phyloP scores from a whole-genome alignment of 352 stramenopile genomes.

The Globisporangium mamillatum region DNA sequence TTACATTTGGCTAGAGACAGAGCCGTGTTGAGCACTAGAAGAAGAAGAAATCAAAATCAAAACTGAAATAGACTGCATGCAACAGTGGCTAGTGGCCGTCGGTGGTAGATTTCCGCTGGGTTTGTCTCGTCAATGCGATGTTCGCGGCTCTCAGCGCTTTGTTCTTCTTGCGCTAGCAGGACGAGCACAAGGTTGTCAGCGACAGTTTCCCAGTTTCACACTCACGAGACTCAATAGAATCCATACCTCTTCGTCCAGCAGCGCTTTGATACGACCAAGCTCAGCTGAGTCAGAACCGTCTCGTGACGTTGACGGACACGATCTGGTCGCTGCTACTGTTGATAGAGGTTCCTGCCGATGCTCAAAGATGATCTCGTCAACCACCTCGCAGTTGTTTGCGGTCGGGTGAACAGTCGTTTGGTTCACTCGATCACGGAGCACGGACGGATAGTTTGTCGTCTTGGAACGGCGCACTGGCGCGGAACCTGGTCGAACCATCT shows the following conservation, averaged over 20 bases:
- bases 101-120: conserved; percentile 20
- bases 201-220: background rate
- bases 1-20: background rate
- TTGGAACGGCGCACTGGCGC: conserved; percentile 64
- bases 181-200: background rate
- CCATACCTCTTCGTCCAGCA: conserved; percentile 35
- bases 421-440: conserved; percentile 49
- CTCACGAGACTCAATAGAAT: background rate
- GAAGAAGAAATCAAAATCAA: conserved; percentile 1
- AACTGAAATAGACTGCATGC: conserved; percentile 5
- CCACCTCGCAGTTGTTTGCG: conserved; percentile 4
- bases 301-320: conserved; percentile 2
- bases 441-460: conserved; percentile 44
- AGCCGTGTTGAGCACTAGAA: background rate
- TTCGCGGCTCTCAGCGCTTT: conserved; percentile 41
- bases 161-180: conserved; percentile 41
- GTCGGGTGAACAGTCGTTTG: conserved; percentile 15
- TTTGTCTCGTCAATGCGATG: conserved; percentile 31
- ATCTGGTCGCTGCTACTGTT: background rate
- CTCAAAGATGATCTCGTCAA: conserved; percentile 14
- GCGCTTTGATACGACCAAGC: conserved; percentile 6
- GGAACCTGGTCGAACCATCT: conserved; percentile 47
- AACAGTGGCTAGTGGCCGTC: conserved; percentile 5
- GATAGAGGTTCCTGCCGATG: background rate
- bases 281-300: background rate